phyloP scores from a whole-genome alignment of 2,329 filamentous ascomycete species.

The Fusarium phyllophilum region DNA sequence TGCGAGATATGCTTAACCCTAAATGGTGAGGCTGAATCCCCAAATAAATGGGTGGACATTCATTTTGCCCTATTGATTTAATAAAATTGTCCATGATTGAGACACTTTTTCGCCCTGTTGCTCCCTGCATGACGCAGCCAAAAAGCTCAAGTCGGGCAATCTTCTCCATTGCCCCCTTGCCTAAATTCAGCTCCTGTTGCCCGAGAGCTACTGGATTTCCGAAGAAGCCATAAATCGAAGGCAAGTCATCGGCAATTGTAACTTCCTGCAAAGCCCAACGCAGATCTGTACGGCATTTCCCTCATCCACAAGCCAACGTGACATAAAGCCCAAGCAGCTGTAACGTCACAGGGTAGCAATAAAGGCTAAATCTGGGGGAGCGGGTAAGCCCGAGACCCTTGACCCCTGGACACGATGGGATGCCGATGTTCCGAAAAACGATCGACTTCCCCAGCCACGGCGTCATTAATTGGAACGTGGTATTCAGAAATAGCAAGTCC shows the following conservation, averaged over 20 bases:
- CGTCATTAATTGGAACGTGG: background rate
- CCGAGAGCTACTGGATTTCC: fast-evolving
- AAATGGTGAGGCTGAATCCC: background rate
- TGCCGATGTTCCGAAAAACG: conserved; percentile 7
- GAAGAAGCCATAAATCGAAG: background rate
- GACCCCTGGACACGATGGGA: background rate
- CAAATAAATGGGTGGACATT: background rate
- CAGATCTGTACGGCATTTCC: background rate
- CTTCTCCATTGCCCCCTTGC: fast-evolving
- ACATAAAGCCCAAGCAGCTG: background rate
- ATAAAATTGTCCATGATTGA: too few relatives aligned
- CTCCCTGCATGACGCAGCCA: background rate
- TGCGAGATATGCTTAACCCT: background rate
- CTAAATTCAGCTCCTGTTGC: too few relatives aligned
- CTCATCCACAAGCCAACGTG: background rate
- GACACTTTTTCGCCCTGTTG: fast-evolving
- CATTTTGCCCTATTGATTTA: fast-evolving
- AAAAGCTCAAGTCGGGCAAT: background rate
- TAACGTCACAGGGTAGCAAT: conserved; percentile 6
- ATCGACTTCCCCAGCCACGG: background rate
- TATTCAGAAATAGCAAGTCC: background rate
- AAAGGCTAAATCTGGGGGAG: conserved; percentile 13
- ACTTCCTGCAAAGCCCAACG: background rate
- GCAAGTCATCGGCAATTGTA: background rate
- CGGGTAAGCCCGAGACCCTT: conserved; percentile 16